These are phyloP conservation scores for Aspergillus bertholletiae DNA, from an alignment of 495 filamentous ascomycete species.

Conservation along the genomic window DNA sequence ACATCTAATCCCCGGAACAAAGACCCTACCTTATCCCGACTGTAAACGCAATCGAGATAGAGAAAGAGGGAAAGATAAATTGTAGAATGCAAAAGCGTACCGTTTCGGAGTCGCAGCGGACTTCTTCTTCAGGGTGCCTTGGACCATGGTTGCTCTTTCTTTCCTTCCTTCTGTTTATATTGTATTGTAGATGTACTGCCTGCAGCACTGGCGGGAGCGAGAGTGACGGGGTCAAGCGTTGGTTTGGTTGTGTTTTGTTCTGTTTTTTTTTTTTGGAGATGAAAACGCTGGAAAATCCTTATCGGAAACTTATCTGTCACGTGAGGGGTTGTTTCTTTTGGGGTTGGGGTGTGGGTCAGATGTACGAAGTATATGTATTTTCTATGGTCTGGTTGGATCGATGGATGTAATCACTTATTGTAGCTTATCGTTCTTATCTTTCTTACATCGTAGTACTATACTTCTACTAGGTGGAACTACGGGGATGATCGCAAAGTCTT, in stretches of 20 bases:
- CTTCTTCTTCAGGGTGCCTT: constrained; percentile 40
- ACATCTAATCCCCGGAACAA: no score
- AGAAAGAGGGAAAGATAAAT: neutral
- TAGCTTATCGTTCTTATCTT: no score
- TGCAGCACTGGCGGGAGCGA: constrained; percentile 21
- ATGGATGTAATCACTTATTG: no score
- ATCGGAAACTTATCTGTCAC: constrained; percentile 12
- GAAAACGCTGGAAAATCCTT: constrained; percentile 10
- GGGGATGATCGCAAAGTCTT: neutral
- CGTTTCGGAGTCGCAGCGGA: constrained; percentile 25
- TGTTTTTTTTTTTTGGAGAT: neutral
- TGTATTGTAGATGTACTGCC: constrained; percentile 18
- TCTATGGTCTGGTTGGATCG: no score
- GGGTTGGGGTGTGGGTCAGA: no score
- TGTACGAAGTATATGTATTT: no score
- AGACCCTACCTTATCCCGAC: no score
- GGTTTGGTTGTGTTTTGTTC: neutral
- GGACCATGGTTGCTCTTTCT: constrained; percentile 26
- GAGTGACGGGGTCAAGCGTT: no score
- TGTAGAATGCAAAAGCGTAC: constrained; percentile 21
- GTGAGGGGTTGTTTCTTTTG: neutral
- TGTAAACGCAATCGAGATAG: no score
- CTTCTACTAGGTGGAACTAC: no score
- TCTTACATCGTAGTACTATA: no score
- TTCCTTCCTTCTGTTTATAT: constrained; percentile 1